These are phyloP conservation scores for Asterophora parasitica DNA, from an alignment of 768 basidiomycete species.

Conservation along the genomic window DNA sequence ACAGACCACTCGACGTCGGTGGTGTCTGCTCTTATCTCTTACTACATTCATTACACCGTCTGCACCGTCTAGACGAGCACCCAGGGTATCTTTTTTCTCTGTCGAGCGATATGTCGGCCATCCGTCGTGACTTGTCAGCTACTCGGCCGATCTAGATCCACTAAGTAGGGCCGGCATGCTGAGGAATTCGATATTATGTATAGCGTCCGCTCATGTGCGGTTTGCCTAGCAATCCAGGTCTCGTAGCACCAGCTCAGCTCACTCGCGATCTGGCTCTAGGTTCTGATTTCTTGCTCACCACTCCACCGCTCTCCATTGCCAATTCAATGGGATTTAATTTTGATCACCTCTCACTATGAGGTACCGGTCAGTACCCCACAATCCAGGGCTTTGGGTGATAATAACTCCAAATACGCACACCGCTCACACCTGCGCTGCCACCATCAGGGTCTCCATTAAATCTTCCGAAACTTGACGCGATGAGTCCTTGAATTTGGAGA, in stretches of 20 bases:
- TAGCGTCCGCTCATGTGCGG: no score
- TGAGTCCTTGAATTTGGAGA: no score
- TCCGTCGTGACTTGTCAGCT: neutral
- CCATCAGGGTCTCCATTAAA: slow-evolving; percentile 2
- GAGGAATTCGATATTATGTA: neutral
- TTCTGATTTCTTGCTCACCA: neutral
- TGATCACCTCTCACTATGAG: no score
- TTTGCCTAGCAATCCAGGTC: neutral
- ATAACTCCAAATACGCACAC: neutral
- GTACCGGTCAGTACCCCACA: no score
- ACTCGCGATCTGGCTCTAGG: neutral
- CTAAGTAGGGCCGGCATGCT: neutral
- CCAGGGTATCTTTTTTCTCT: neutral
- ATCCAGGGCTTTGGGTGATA: no score
- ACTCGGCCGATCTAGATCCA: slow-evolving; percentile 3
- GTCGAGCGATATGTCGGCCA: neutral
- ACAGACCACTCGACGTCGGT: no score
- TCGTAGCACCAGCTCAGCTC: neutral
- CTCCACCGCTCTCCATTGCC: neutral
- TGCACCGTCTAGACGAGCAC: no score
- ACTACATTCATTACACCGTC: no score
- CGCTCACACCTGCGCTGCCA: slow-evolving; percentile 1
- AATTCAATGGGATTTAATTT: no score
- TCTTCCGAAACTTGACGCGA: neutral
- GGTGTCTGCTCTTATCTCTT: no score